Evolutionary conservation across 306 rosid species (phyloP).

Genomic region (Vigna hirtella): DNA sequence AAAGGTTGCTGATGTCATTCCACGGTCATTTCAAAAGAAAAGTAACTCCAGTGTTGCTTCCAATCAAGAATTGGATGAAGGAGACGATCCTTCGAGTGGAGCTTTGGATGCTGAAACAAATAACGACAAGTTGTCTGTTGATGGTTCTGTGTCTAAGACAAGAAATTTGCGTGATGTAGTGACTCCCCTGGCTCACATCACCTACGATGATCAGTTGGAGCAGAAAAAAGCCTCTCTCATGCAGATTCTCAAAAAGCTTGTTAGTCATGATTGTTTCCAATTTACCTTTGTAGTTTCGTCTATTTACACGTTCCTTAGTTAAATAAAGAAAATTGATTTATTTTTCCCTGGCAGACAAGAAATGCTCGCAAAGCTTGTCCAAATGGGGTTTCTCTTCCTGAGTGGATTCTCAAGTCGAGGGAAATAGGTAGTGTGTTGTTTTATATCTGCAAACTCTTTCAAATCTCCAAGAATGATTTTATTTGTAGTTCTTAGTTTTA

Average conservation of each 20-base stretch:
- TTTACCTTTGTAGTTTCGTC: conserved; percentile 23
- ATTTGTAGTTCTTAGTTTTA: conserved; percentile 11
- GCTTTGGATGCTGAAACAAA: conserved; percentile 51
- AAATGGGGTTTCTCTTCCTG: conserved; percentile 75
- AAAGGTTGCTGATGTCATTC: conserved; percentile 78
- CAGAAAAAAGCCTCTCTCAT: conserved; percentile 74
- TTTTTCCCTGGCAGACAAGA: conserved; percentile 68
- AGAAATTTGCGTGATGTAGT: conserved; percentile 72
- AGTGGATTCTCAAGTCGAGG: conserved; percentile 85
- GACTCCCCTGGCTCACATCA: conserved; percentile 91
- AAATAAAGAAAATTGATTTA: conserved; percentile 8
- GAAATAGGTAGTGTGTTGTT: conserved; percentile 70
- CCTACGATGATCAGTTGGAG: conserved; percentile 86
- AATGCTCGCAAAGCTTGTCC: conserved; percentile 97
- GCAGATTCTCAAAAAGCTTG: conserved; percentile 86
- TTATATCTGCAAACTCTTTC: conserved; percentile 22
- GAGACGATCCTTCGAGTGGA: conserved; percentile 49
- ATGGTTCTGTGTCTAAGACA: conserved; percentile 54
- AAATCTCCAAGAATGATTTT: conserved; percentile 7
- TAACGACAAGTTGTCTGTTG: conserved; percentile 47
- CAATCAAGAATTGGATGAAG: conserved; percentile 37
- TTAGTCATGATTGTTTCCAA: conserved; percentile 53
- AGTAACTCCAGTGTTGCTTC: conserved; percentile 46
- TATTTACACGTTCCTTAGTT: neutral
- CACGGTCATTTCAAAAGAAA: conserved; percentile 75